These are phyloP conservation scores for Dioscorea dumetorum DNA, from an alignment of 106 monocot genomes.

Conservation along the genomic window DNA sequence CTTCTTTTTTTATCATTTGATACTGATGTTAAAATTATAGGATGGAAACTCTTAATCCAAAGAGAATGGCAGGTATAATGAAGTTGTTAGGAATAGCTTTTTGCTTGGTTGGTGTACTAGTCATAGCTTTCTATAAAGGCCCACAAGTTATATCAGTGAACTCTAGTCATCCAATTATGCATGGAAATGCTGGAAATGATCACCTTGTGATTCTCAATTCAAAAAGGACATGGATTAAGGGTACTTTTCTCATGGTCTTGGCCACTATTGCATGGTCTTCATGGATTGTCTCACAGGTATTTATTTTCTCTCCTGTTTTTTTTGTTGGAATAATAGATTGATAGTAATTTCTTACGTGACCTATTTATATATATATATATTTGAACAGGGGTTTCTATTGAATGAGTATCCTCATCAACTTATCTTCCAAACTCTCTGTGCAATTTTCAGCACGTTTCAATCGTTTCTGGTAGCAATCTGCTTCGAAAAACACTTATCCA, in stretches of 20 bases:
- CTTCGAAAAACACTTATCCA: constrained; percentile 33
- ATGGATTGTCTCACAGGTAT: constrained; percentile 19
- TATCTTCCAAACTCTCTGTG: constrained; percentile 31
- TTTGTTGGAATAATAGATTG: neutral
- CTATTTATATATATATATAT: too few species aligned
- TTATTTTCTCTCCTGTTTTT: neutral
- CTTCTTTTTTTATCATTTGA: neutral
- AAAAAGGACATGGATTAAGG: neutral
- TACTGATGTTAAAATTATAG: neutral
- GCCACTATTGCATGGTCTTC: constrained; percentile 5
- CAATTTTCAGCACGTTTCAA: constrained; percentile 36
- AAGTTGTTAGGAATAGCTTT: constrained; percentile 9
- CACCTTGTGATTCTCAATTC: neutral
- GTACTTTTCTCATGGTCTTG: constrained; percentile 9
- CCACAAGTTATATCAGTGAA: constrained; percentile 1
- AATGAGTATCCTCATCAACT: constrained; percentile 48
- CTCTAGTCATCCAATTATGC: neutral
- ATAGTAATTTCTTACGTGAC: neutral
- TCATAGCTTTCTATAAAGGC: constrained; percentile 8
- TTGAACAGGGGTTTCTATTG: constrained; percentile 31
- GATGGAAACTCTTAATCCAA: neutral
- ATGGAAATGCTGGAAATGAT: neutral
- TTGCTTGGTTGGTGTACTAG: neutral
- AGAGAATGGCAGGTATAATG: neutral
- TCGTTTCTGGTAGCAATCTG: constrained; percentile 26